A percentile compares a stretch with the other conserved stretches of the same genome.
phyloP scores from a whole-genome alignment of 116 monocot species.

The Papilionanthe hybrid region DNA sequence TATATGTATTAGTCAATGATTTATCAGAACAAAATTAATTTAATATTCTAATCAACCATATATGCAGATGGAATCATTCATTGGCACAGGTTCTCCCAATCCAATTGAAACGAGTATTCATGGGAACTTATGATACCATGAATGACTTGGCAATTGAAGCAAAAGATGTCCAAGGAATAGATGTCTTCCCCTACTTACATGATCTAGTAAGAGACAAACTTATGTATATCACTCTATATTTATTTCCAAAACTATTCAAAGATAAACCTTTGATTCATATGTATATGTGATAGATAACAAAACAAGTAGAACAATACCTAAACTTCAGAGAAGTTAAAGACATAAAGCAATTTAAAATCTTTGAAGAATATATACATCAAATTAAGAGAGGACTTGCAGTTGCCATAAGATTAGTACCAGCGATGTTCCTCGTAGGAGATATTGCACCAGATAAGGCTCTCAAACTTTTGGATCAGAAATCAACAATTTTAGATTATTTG shows the following conservation, averaged over 20 bases:
- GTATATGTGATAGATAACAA: background rate
- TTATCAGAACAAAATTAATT: background rate
- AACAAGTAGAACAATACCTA: background rate
- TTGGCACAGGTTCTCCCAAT: conserved; percentile 8
- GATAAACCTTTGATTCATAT: background rate
- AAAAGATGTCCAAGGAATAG: too few species aligned
- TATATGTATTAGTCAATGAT: too few species aligned
- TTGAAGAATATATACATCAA: background rate
- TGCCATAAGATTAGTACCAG: conserved; percentile 22
- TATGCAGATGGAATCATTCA: conserved; percentile 25
- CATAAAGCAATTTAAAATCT: background rate
- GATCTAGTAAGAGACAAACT: conserved; percentile 16
- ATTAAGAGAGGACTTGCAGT: conserved; percentile 10
- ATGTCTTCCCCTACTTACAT: too few species aligned
- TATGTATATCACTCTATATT: background rate
- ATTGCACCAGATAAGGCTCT: background rate
- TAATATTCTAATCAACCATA: background rate
- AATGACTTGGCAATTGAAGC: too few species aligned
- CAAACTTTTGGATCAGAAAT: conserved; percentile 17
- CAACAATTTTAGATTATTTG: conserved; percentile 15
- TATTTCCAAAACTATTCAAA: background rate
- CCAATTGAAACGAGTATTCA: conserved; percentile 13
- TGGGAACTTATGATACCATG: too few species aligned
- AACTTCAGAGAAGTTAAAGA: background rate
- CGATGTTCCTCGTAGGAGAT: conserved; percentile 31